Base-by-base conservation (phyloP, 768 basidiomycete species). In the Mycena albidolilacea region DNA sequence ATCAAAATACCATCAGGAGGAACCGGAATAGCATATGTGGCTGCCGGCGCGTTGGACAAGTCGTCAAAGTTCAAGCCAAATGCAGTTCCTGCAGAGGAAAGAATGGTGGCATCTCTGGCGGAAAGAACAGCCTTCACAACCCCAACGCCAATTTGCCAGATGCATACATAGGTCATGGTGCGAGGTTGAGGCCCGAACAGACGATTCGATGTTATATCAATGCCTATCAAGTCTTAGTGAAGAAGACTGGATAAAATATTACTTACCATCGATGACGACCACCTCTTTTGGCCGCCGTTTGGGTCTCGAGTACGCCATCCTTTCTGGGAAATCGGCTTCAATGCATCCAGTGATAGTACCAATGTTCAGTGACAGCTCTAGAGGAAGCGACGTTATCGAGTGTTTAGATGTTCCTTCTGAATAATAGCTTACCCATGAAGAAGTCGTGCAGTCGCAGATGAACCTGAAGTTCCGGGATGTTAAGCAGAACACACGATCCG, bases 61-160 rank as follows among this genome's bases (percentile, higher is more conserved):
- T 99, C 97, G 1, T 85, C 80, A 78, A 91, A 97, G 75, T 94
- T 95, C 72, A 91, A 78, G 8, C 86, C 85, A 72, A 98, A 93
- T 0, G 90, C 85, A 48, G 85, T 83, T 5, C 85, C 81, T 23
- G 90, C 90, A 7, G 90, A 86, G 10, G 82, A 79, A 14, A 97
- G 76, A 17, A 88, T 75, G 72, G 84, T 82, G 7, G 83, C 83
- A 75, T 95, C 88, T 17, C 82, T 79, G 9, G 91, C 89, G 2
- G 92, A 88, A 21, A 92, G 72, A 35, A 87, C 78, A 0, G 86
- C 87, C 77, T 90, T 91, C 59, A 95, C 78, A 43, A 85, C 79
- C 7, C 95, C 95, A 19, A 96, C 44, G n/a, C 83, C 83, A 57
- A 97, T 89, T 78, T 97, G 96, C 97, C 97, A 99, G 15, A 98